phyloP scores from a whole-genome alignment of 768 basidiomycete species.

The Strobilomyces echinocephalus region DNA sequence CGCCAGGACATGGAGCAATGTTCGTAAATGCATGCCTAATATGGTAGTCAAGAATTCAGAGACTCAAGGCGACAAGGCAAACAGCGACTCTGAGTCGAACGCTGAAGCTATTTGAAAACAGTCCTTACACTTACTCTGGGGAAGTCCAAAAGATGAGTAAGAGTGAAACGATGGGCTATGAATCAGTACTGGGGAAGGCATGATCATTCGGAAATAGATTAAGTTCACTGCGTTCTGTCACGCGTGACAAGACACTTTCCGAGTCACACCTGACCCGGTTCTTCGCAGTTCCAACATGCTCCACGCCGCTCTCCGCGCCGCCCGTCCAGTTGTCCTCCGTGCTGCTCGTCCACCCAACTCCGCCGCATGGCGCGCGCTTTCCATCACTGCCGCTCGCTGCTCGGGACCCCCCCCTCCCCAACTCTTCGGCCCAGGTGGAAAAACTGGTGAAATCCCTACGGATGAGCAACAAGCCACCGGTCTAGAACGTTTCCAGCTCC shows the following conservation, averaged over 20 bases:
- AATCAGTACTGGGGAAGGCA: too few relatives aligned
- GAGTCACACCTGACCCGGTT: constrained; percentile 28
- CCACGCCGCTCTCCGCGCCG: constrained; percentile 23
- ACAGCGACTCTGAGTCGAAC: too few relatives aligned
- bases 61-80: too few relatives aligned
- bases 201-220: too few relatives aligned
- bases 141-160: background rate
- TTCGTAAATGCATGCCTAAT: constrained; percentile 33
- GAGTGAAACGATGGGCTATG: background rate
- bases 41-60: constrained; percentile 9
- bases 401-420: constrained; percentile 62
- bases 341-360: constrained; percentile 19
- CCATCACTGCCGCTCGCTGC: constrained; percentile 48
- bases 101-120: background rate
- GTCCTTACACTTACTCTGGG: too few relatives aligned
- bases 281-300: constrained; percentile 21
- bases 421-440: constrained; percentile 68
- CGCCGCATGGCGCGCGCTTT: constrained; percentile 49
- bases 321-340: constrained; percentile 24
- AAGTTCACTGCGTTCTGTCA: constrained; percentile 4
- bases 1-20: constrained; percentile 17
- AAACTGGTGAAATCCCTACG: constrained; percentile 71
- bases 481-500: constrained; percentile 90
- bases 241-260: constrained; percentile 21
- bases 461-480: constrained; percentile 92